phyloP scores from a whole-genome alignment of 306 rosid species.

The Quercus bicolor region DNA sequence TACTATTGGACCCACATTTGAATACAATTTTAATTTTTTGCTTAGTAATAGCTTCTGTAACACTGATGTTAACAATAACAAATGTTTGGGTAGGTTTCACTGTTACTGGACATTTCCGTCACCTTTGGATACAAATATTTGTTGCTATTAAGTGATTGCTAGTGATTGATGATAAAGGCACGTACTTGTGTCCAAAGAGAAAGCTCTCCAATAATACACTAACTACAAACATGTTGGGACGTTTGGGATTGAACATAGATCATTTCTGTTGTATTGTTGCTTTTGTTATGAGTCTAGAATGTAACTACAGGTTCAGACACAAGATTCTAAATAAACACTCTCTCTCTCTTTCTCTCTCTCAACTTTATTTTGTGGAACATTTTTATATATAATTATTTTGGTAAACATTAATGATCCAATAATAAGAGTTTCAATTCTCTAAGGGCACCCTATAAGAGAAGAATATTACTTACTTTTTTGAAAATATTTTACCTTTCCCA shows the following conservation, averaged over 20 bases:
- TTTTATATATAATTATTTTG: too few species aligned
- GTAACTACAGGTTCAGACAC: not conserved
- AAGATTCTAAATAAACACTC: too few species aligned
- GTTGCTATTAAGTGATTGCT: slow-evolving; percentile 19
- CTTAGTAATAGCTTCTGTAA: not conserved
- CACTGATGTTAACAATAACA: slow-evolving; percentile 6
- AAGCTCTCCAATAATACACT: not conserved
- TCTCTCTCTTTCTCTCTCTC: too few species aligned
- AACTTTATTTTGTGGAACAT: too few species aligned
- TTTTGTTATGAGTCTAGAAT: slow-evolving; percentile 13
- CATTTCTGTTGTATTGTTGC: slow-evolving; percentile 23
- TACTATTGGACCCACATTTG: not conserved
- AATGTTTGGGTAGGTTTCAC: not conserved
- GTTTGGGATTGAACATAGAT: slow-evolving; percentile 17
- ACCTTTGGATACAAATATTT: slow-evolving; percentile 1
- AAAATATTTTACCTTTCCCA: too few species aligned
- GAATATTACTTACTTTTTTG: too few species aligned
- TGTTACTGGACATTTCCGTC: not conserved
- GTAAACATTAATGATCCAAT: too few species aligned
- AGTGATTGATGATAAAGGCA: slow-evolving; percentile 6
- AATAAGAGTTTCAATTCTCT: too few species aligned
- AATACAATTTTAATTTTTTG: not conserved
- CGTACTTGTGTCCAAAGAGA: slow-evolving; percentile 19
- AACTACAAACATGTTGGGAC: slow-evolving; percentile 15
- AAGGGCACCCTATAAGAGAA: too few species aligned